These are phyloP conservation scores for Eucalyptus victrix DNA, from an alignment of 345 rosid genomes.

Conservation along the genomic window DNA sequence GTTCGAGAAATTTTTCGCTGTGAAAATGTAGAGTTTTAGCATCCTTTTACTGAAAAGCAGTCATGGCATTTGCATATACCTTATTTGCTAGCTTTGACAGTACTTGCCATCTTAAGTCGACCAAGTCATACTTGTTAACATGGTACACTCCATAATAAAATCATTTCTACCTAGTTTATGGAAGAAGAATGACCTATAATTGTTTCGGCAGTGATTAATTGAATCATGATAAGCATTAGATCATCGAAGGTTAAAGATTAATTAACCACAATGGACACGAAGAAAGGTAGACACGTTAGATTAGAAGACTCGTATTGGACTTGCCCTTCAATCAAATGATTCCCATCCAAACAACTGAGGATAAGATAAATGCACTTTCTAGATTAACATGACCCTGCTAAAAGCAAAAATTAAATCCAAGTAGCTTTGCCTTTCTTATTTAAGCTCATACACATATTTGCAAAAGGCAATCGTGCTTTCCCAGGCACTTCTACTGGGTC, in stretches of 20 bases:
- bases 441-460: not conserved
- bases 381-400: not conserved
- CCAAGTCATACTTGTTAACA: slow-evolving; percentile 67
- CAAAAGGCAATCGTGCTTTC: not conserved
- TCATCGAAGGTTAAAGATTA: not conserved
- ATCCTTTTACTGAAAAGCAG: slow-evolving; percentile 42
- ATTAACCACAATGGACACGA: not conserved
- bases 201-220: not conserved
- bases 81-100: slow-evolving; percentile 79
- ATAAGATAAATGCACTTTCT: not conserved
- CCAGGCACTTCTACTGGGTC: not conserved
- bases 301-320: not conserved
- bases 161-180: not conserved
- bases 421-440: not conserved
- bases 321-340: not conserved
- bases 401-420: not conserved
- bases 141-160: not conserved
- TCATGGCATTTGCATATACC: slow-evolving; percentile 52
- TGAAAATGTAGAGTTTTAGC: slow-evolving; percentile 19
- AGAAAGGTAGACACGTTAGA: not conserved
- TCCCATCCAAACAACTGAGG: not conserved
- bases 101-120: slow-evolving; percentile 83
- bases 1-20: slow-evolving; percentile 40
- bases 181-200: not conserved
- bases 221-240: not conserved